Evolutionary conservation across 2,329 filamentous ascomycete species (phyloP), one percentile per base, ranked within the genome.

Genomic region (Calonectria pauciramosa): DNA sequence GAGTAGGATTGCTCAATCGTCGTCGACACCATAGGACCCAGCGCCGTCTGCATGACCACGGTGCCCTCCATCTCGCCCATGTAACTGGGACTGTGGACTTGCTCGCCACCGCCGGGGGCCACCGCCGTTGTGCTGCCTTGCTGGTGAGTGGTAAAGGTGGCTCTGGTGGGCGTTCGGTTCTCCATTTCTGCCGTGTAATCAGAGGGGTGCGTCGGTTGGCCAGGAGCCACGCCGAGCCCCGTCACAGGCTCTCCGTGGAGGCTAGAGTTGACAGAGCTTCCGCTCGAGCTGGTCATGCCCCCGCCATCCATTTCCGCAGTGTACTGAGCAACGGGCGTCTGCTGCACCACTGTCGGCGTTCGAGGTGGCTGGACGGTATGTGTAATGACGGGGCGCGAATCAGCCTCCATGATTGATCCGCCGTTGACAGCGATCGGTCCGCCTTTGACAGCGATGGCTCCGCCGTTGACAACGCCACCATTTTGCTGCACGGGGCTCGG

Each of bases 51-150:
- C 38, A 28, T 66, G 6, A 59, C 51, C 20, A 64, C 66, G 5
- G 28, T 63, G n/a, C 66, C 71, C 16, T 69, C 66, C 28, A 73
- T 30, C 47, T 73, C 71, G 16, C 34, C 16, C 36, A 14, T 28
- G n/a, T 20, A 14, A 4, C 26, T n/a, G 34, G 34, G 56, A 26
- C 34, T 16, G 10, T 60, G 16, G 3, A 13, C 4, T 18, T 38
- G 23, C 34, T 63, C 23, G 32, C 6, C 14, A 30, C 9, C 20
- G n/a, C 9, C 20, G n/a, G 56, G 34, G 13, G 56, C n/a, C 4
- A 26, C n/a, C 11, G 56, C 26, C 7, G 23, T 16, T 16, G 36
- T 18, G 34, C 34, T 41, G 3, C 34, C 56, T 8, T 30, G 56
- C 16, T 38, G 34, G 7, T 41, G 56, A 9, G n/a, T 23, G 23